phyloP scores from a whole-genome alignment of 179 eudicot genomes.

The Vitellaria paradoxa region DNA sequence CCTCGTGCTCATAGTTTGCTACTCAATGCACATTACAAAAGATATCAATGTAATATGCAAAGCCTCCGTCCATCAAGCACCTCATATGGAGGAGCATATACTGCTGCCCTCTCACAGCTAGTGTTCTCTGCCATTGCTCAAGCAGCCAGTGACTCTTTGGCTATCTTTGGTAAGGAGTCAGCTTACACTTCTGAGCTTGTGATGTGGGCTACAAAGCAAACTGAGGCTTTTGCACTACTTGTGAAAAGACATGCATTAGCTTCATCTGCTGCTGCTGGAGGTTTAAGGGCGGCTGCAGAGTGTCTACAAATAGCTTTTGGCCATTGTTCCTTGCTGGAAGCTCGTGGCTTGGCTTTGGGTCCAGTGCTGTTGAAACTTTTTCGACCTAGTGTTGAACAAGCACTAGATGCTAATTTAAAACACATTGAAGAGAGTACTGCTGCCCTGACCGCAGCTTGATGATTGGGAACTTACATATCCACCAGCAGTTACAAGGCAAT shows the following conservation, averaged over 20 bases:
- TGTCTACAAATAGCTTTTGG: constrained; percentile 99
- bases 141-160: constrained; percentile 78
- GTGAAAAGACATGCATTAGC: constrained; percentile 96
- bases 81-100: constrained; percentile 99
- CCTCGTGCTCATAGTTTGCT: constrained; percentile 92
- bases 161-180: constrained; percentile 82
- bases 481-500: constrained; percentile 55
- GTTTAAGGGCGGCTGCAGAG: constrained; percentile 94
- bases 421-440: constrained; percentile 94
- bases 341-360: constrained; percentile 86
- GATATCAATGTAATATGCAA: constrained; percentile 86
- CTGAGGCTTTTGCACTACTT: constrained; percentile 79
- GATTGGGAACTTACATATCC: constrained; percentile 68
- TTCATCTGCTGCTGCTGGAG: constrained; percentile 99
- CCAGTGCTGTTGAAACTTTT: constrained; percentile 80
- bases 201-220: constrained; percentile 93
- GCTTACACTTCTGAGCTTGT: constrained; percentile 95
- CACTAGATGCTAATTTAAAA: constrained; percentile 83
- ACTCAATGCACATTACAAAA: constrained; percentile 88
- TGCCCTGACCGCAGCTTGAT: constrained; percentile 94
- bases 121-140: constrained; percentile 95
- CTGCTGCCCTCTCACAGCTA: constrained; percentile 93
- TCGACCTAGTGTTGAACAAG: constrained; percentile 94
- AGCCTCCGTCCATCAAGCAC: constrained; percentile 94
- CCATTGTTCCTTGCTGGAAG: constrained; percentile 88